phyloP scores from a whole-genome alignment of 2,329 filamentous ascomycete species.

The Scytalidium sp. region DNA sequence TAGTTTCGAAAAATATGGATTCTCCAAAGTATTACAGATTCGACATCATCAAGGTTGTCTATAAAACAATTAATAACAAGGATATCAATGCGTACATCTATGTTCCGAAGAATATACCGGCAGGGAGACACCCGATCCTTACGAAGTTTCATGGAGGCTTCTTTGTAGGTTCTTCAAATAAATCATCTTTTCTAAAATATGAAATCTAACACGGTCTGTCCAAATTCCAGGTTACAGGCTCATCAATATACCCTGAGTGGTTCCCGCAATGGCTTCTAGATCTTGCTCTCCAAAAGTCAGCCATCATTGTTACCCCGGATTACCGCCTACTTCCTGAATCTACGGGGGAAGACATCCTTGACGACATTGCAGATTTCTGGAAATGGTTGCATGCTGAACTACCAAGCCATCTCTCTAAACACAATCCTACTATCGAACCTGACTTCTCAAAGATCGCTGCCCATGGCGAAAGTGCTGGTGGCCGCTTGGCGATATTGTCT shows the following conservation, averaged over 20 bases:
- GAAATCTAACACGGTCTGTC: not conserved
- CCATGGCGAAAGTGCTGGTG: conserved; percentile 13
- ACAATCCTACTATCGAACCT: conserved; percentile 5
- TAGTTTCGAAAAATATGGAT: conserved; percentile 15
- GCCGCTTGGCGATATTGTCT: conserved; percentile 7
- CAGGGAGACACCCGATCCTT: conserved; percentile 11
- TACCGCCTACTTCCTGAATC: conserved; percentile 51
- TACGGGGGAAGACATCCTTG: conserved; percentile 40
- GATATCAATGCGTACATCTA: conserved; percentile 11
- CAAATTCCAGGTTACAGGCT: conserved; percentile 5
- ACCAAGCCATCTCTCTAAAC: conserved; percentile 1
- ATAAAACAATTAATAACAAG: conserved; percentile 14
- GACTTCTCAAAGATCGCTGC: conserved; percentile 8
- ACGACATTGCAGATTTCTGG: conserved; percentile 47
- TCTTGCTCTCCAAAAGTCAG: conserved; percentile 32
- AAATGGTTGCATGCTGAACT: conserved; percentile 34
- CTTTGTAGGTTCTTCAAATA: conserved; percentile 4
- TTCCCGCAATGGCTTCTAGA: conserved; percentile 34
- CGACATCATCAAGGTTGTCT: conserved; percentile 8
- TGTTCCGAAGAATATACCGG: conserved; percentile 7
- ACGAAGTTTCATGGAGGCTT: conserved; percentile 15
- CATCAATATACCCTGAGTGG: conserved; percentile 17
- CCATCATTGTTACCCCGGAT: conserved; percentile 44
- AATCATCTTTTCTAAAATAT: not conserved
- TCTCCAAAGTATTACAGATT: conserved; percentile 11